Conservation (phyloP, 331 rosid species). For the Acacia concinna region DNA sequence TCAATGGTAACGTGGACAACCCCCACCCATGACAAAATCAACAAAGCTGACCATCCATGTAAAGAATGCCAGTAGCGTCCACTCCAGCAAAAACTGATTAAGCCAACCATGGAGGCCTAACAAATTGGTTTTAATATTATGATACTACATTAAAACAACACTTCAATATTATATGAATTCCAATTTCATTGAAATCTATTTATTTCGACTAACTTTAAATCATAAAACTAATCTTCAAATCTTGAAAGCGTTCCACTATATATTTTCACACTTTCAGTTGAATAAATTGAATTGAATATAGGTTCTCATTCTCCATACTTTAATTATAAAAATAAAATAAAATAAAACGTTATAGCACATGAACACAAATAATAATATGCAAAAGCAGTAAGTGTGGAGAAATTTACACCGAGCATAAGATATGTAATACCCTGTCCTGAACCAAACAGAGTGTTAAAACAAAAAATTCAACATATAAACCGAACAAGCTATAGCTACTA, state of each 20-base stretch:
- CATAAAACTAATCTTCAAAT: neutral
- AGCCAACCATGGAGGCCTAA: no score
- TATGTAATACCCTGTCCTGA: neutral
- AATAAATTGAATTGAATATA: neutral
- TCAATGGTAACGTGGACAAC: no score
- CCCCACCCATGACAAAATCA: neutral
- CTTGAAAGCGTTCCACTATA: neutral
- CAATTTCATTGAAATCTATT: neutral
- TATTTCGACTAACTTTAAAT: neutral
- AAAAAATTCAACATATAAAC: slow-evolving; percentile 22
- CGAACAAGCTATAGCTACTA: slow-evolving; percentile 15
- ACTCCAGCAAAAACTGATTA: neutral
- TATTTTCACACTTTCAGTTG: neutral
- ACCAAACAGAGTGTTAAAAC: neutral
- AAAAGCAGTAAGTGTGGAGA: neutral
- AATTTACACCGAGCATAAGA: slow-evolving; percentile 16
- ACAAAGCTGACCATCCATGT: neutral
- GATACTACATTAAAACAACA: neutral
- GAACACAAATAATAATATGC: slow-evolving; percentile 27
- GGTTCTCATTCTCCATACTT: neutral
- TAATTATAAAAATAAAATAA: neutral
- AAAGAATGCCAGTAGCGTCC: neutral
- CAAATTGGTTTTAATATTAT: no score
- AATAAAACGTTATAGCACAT: neutral
- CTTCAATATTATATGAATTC: neutral